Conservation (phyloP, 176 grass and related monocot species). For the Lolium perenne region DNA sequence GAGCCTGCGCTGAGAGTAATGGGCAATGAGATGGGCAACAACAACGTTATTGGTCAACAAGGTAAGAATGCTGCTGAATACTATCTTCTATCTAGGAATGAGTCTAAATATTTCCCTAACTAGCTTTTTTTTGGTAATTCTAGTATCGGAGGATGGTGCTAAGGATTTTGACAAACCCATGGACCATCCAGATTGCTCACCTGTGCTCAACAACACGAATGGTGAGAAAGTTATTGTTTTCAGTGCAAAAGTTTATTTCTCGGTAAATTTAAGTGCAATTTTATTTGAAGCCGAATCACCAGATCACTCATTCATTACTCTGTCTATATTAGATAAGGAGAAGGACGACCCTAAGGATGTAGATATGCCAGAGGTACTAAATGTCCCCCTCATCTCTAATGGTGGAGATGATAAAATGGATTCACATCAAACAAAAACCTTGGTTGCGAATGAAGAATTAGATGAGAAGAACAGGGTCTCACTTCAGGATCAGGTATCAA, state of each 20-base stretch:
- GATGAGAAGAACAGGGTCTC: conserved; percentile 27
- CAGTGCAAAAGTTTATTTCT: not conserved
- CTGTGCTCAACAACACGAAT: conserved; percentile 18
- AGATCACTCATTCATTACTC: not conserved
- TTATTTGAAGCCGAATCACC: not conserved
- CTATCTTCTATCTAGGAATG: not conserved
- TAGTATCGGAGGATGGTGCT: conserved; percentile 35
- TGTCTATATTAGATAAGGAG: conserved; percentile 44
- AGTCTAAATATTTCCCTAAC: conserved; percentile 18
- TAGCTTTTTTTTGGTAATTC: not conserved
- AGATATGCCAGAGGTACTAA: conserved; percentile 28
- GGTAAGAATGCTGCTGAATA: conserved; percentile 44
- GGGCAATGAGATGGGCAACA: conserved; percentile 58
- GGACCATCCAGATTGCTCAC: conserved; percentile 8
- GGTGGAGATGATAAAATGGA: conserved; percentile 38
- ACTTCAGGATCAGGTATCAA: conserved; percentile 28
- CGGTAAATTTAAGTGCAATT: not conserved
- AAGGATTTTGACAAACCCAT: conserved; percentile 20
- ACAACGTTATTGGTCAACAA: conserved; percentile 52
- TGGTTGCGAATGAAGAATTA: conserved; percentile 21
- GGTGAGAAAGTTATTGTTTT: conserved; percentile 19
- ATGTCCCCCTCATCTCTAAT: conserved; percentile 19
- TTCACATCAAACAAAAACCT: conserved; percentile 23
- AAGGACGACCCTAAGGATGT: conserved; percentile 22
- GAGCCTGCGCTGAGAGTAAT: conserved; percentile 28